A percentile compares a stretch with the other conserved stretches of the same genome.
Conservation (phyloP, 805 yeast species). For the Peterozyma xylosa region DNA sequence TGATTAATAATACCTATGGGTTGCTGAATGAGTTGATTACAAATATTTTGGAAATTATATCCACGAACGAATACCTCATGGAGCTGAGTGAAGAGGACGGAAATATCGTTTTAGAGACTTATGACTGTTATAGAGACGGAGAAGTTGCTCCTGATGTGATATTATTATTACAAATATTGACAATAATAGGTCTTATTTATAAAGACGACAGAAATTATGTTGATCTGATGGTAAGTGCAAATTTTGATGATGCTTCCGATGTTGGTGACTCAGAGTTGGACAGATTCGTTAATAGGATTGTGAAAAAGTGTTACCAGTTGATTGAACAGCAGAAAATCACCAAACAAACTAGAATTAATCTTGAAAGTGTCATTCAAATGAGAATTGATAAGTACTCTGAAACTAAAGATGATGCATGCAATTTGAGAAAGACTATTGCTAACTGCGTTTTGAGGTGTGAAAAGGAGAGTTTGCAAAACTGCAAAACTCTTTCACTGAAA, state of each 20-base stretch:
- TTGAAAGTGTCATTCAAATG: constrained; percentile 22
- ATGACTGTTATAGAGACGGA: constrained; percentile 53
- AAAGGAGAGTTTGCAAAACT: constrained; percentile 35
- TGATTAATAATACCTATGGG: constrained; percentile 21
- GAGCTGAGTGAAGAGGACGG: constrained; percentile 25
- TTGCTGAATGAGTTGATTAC: constrained; percentile 23
- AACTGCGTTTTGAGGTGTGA: constrained; percentile 51
- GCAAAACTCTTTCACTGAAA: constrained; percentile 19
- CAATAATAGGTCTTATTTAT: constrained; percentile 26
- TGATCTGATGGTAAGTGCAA: constrained; percentile 16
- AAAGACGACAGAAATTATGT: constrained; percentile 23
- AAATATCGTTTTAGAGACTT: constrained; percentile 43
- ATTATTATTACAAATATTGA: constrained; percentile 44
- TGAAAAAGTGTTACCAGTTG: constrained; percentile 55
- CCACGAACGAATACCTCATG: constrained; percentile 22
- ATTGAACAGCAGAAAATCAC: constrained; percentile 47
- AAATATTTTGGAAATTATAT: constrained; percentile 28
- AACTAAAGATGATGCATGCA: constrained; percentile 9
- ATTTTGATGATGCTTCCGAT: constrained; percentile 11
- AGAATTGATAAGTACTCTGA: constrained; percentile 44
- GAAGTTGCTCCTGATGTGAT: constrained; percentile 54
- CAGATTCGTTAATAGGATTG: constrained; percentile 36
- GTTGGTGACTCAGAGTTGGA: constrained; percentile 17
- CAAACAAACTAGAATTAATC: constrained; percentile 18
- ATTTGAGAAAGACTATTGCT: constrained; percentile 36